phyloP scores from a whole-genome alignment of 2,329 filamentous ascomycete species.

The Cladobotryum mycophilum region DNA sequence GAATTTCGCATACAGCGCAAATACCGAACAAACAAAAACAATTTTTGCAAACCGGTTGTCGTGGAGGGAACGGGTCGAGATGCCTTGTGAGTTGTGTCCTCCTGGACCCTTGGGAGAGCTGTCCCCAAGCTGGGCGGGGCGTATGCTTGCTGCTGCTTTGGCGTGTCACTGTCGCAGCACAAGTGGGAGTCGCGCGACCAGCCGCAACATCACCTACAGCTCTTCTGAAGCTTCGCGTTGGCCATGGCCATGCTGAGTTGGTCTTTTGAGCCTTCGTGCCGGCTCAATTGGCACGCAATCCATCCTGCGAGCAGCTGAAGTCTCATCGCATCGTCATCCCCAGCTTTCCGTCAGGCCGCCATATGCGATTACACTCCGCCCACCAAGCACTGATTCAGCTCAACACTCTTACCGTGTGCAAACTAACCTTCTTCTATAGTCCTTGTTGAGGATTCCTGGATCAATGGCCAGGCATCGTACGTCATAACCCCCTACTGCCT shows the following conservation, averaged over 20 bases:
- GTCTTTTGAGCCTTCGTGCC: neutral
- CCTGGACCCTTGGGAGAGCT: slow-evolving; percentile 9
- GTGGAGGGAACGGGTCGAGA: slow-evolving; percentile 25
- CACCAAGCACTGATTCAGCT: neutral
- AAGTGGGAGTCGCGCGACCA: neutral
- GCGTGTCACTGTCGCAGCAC: neutral
- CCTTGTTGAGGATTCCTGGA: slow-evolving; percentile 34
- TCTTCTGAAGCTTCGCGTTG: neutral
- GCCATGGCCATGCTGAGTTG: neutral
- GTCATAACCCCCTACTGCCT: slow-evolving; percentile 12
- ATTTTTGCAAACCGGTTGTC: slow-evolving; percentile 4
- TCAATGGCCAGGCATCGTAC: slow-evolving; percentile 33
- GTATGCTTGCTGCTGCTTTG: neutral
- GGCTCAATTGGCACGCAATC: slow-evolving; percentile 4
- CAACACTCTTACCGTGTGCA: neutral
- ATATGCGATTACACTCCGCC: neutral
- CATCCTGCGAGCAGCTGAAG: neutral
- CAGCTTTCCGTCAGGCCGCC: neutral
- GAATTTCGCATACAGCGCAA: neutral
- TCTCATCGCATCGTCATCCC: neutral
- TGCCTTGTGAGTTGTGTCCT: slow-evolving; percentile 31
- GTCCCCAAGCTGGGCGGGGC: slow-evolving; percentile 1
- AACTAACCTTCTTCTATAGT: slow-evolving; percentile 20
- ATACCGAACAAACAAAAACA: neutral
- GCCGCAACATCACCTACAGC: neutral